A percentile compares a stretch with the other conserved stretches of the same genome.
Conservation (phyloP, 2,329 filamentous ascomycete species). For the Xylariomycetidae sp. region DNA sequence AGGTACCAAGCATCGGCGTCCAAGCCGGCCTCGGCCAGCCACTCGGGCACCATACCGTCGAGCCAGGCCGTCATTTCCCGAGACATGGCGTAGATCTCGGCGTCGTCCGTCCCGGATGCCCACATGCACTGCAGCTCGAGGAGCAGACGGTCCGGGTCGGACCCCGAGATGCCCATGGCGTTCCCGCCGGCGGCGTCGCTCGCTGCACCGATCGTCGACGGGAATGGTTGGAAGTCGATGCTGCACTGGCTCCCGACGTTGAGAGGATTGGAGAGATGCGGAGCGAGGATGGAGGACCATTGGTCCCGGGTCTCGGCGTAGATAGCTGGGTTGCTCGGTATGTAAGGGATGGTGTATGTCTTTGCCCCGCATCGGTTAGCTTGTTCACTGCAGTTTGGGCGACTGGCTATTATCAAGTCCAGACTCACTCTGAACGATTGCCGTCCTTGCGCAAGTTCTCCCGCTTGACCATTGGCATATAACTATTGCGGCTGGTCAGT, state of each 20-base stretch:
- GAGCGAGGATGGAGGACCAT: slow-evolving; percentile 19
- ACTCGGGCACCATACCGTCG: slow-evolving; percentile 16
- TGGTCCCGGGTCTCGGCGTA: slow-evolving; percentile 29
- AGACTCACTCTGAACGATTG: slow-evolving; percentile 15
- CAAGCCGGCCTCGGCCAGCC: slow-evolving; percentile 10
- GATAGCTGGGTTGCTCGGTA: slow-evolving; percentile 20
- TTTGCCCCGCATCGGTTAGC: slow-evolving; percentile 1
- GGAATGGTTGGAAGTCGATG: slow-evolving; percentile 30
- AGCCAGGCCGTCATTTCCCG: slow-evolving; percentile 15
- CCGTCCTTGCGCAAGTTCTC: slow-evolving; percentile 9
- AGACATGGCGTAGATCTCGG: slow-evolving; percentile 13
- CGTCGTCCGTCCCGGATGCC: slow-evolving; percentile 12
- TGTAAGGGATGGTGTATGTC: slow-evolving; percentile 22
- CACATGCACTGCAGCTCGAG: slow-evolving; percentile 23
- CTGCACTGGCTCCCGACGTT: slow-evolving; percentile 20
- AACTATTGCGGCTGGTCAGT: too few species aligned
- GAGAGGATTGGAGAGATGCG: slow-evolving; percentile 18
- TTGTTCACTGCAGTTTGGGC: neutral
- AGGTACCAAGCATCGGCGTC: slow-evolving; percentile 17
- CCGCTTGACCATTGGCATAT: slow-evolving; percentile 11
- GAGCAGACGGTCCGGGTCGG: slow-evolving; percentile 17
- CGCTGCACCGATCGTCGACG: slow-evolving; percentile 18
- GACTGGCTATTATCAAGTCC: neutral
- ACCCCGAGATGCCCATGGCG: slow-evolving; percentile 16
- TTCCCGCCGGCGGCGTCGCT: slow-evolving; percentile 19